Evolutionary conservation across 495 filamentous ascomycete species (phyloP), one percentile per base, ranked within the genome.

Genomic region (Aspergillus campestris): DNA sequence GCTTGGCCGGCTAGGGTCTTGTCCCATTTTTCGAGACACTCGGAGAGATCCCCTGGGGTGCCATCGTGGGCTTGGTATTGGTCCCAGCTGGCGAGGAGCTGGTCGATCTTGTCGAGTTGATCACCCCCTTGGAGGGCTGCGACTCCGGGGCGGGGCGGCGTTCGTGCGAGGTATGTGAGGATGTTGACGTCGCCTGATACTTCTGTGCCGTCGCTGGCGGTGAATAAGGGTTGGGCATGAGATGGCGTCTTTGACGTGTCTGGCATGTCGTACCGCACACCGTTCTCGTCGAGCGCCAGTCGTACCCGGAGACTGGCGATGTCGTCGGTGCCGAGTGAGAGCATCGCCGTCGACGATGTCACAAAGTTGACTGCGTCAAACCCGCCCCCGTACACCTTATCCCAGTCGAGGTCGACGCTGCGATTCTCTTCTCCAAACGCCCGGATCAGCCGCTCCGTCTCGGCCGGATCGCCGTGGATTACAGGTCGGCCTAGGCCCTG

Each of bases 341-440:
- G 57, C 31, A 73, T 69, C 8, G 75, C 69, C 8, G 76, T 62
- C 29, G 67, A 68, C 2, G 74, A 65, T 15, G 65, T 70, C 7
- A 71, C 62, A 55, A 85, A 77, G 52, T 98, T 88, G 38, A 98
- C 73, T 1, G 95, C 89, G 55, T 97, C 84, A 45, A 89, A 96
- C 1, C 92, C 92, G 0, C 46, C 47, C 1, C 91, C 94, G 53
- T 98, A 98, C 10, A 73, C 59, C 1, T 62, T 70, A 14, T 82
- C 72, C 94, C 92, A 95, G 53, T 89, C 79, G 52, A 96, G 94
- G 8, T 79, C 65, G 0, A 67, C 74, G 13, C 73, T 61, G 37
- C 84, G 82, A 52, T 97, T 98, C 65, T 98, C 92, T 12, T 73
- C 74, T 4, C 89, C 86, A 62, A 98, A 97, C 0, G 85, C 86